Conservation (phyloP, 108 stramenopile species). For the Cyclotella atomus region DNA sequence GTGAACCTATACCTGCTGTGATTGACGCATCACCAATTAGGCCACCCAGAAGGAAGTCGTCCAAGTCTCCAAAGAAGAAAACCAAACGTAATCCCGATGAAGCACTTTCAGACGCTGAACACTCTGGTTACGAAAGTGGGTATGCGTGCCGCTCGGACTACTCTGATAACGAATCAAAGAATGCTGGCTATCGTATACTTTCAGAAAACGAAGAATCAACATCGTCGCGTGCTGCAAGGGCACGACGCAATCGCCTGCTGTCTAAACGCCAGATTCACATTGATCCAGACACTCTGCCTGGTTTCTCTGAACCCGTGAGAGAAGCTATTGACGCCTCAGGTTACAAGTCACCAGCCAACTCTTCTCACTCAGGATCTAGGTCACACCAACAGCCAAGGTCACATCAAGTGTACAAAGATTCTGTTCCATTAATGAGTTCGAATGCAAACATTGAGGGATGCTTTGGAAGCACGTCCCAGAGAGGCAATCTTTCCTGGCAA, state of each 20-base stretch:
- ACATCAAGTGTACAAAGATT: neutral
- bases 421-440: neutral
- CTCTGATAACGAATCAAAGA: slow-evolving; percentile 8
- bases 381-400: neutral
- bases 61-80: slow-evolving; percentile 2
- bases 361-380: slow-evolving; percentile 3
- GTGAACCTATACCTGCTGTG: slow-evolving; percentile 15
- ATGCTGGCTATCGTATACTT: neutral
- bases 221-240: slow-evolving; percentile 34
- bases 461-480: slow-evolving; percentile 4
- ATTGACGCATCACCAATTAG: slow-evolving; percentile 1
- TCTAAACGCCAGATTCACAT: slow-evolving; percentile 17
- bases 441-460: neutral
- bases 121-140: slow-evolving; percentile 20
- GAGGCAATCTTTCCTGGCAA: slow-evolving; percentile 28
- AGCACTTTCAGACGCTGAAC: neutral
- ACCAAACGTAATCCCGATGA: neutral
- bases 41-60: neutral
- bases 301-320: neutral
- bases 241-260: slow-evolving; percentile 33
- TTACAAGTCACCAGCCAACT: slow-evolving; percentile 7
- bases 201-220: slow-evolving; percentile 36
- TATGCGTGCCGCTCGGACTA: slow-evolving; percentile 4
- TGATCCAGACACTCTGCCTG: neutral
- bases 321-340: slow-evolving; percentile 10